Evolutionary conservation across 2,329 filamentous ascomycete genomes (phyloP).

Genomic region (Colletotrichum viniferum): DNA sequence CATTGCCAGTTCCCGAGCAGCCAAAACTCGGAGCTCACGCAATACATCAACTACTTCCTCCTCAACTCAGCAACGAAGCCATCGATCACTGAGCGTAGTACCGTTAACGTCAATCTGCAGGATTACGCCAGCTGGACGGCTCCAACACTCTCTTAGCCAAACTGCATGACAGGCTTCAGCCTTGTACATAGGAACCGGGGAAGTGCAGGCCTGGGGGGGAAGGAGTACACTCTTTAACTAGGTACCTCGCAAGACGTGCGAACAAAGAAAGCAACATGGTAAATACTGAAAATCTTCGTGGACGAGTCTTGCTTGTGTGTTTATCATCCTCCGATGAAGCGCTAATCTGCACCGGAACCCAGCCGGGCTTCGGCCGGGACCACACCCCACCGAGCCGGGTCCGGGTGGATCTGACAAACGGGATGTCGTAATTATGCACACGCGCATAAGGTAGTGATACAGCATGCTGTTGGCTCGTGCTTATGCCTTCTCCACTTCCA

Average conservation of each 20-base stretch:
- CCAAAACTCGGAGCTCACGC: conserved; percentile 55
- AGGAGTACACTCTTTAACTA: background rate
- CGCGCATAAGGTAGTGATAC: background rate
- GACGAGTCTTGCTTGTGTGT: background rate
- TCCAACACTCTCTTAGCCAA: background rate
- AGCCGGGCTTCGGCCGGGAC: background rate
- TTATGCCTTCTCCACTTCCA: background rate
- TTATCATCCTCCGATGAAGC: background rate
- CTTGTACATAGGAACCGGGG: background rate
- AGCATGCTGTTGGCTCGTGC: background rate
- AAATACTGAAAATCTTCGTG: background rate
- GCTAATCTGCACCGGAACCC: background rate
- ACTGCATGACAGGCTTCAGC: background rate
- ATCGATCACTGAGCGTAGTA: background rate
- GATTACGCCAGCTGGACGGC: conserved; percentile 6
- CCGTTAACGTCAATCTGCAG: background rate
- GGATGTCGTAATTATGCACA: background rate
- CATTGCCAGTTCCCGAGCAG: conserved; percentile 61
- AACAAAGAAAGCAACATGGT: background rate
- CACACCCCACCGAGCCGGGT: background rate
- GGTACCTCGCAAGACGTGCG: background rate
- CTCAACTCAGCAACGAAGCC: conserved; percentile 7
- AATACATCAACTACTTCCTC: conserved; percentile 61
- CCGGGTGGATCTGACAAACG: background rate
- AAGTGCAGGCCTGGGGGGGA: background rate